Conservation (phyloP, 2,329 filamentous ascomycete species). For the Purpureocillium lavendulum region DNA sequence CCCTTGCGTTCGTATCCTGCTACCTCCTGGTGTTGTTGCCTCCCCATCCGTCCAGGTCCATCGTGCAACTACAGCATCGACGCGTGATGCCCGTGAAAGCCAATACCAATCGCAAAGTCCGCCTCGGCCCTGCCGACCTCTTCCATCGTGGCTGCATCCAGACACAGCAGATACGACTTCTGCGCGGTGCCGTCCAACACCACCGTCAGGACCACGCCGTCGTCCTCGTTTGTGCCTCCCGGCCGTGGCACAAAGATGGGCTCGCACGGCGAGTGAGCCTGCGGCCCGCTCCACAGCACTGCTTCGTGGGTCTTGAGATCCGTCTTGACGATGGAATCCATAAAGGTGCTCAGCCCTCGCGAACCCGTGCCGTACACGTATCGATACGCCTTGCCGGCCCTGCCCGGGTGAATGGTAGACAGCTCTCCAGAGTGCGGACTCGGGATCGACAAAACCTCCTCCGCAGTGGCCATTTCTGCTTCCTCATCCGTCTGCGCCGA, state of each 20-base stretch:
- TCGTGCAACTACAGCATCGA: constrained; percentile 7
- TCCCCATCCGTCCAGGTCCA: no score
- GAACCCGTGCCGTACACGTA: constrained; percentile 52
- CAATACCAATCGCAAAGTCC: constrained; percentile 50
- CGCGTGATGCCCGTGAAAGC: constrained; percentile 55
- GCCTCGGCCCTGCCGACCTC: constrained; percentile 59
- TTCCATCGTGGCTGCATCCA: constrained; percentile 53
- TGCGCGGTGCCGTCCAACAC: constrained; percentile 53
- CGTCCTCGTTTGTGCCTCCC: constrained; percentile 45
- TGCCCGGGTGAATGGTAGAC: constrained; percentile 55
- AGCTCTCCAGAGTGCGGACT: constrained; percentile 52
- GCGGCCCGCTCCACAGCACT: constrained; percentile 46
- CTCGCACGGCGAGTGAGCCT: constrained; percentile 60
- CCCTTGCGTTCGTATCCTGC: no score
- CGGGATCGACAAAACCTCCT: constrained; percentile 36
- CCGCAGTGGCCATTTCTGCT: constrained; percentile 12
- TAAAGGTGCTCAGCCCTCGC: constrained; percentile 49
- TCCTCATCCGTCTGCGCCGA: constrained; percentile 4
- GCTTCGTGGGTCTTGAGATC: constrained; percentile 46
- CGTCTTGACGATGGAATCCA: constrained; percentile 58
- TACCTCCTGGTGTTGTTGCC: no score
- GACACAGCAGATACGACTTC: constrained; percentile 56
- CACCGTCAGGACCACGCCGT: constrained; percentile 53
- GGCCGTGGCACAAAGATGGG: constrained; percentile 53
- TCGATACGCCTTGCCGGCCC: constrained; percentile 42